These are phyloP conservation scores for Capronia americana DNA, from an alignment of 2,329 filamentous ascomycete genomes.

Conservation along the genomic window DNA sequence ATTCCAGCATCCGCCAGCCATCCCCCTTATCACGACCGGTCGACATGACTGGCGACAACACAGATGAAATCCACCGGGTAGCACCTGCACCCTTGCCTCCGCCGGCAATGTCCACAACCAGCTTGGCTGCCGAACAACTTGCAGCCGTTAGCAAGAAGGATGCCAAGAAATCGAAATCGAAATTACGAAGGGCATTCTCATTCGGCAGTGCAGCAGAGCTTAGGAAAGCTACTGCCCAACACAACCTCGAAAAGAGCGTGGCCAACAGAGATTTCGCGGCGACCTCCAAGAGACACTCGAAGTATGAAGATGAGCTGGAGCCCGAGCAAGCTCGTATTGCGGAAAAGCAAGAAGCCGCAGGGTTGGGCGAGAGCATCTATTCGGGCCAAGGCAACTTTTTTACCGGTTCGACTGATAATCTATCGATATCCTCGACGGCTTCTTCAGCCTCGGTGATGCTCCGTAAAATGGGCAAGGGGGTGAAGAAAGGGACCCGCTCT, in stretches of 20 bases:
- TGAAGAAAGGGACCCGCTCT: slow-evolving; percentile 91
- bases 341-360: slow-evolving; percentile 87
- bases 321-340: slow-evolving; percentile 91
- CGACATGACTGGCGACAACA: slow-evolving; percentile 64
- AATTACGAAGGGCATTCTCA: slow-evolving; percentile 88
- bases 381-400: slow-evolving; percentile 84
- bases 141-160: slow-evolving; percentile 87
- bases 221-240: slow-evolving; percentile 72
- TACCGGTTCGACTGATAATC: slow-evolving; percentile 88
- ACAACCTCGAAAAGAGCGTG: slow-evolving; percentile 55
- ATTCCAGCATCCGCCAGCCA: slow-evolving; percentile 51
- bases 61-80: not conserved
- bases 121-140: slow-evolving; percentile 81
- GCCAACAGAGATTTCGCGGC: slow-evolving; percentile 53
- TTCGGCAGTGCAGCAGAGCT: slow-evolving; percentile 96
- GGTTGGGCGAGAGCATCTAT: slow-evolving; percentile 93
- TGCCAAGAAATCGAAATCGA: slow-evolving; percentile 80
- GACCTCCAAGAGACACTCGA: slow-evolving; percentile 67
- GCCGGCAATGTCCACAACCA: slow-evolving; percentile 44
- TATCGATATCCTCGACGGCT: slow-evolving; percentile 61
- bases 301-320: slow-evolving; percentile 72
- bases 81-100: slow-evolving; percentile 38
- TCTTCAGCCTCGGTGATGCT: slow-evolving; percentile 63
- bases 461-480: slow-evolving; percentile 97
- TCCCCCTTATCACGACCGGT: slow-evolving; percentile 77